A percentile compares a stretch with the other conserved stretches of the same genome.
Evolutionary conservation across 257 asterid species (phyloP).

Genomic region (Nicotiana tabacum): DNA sequence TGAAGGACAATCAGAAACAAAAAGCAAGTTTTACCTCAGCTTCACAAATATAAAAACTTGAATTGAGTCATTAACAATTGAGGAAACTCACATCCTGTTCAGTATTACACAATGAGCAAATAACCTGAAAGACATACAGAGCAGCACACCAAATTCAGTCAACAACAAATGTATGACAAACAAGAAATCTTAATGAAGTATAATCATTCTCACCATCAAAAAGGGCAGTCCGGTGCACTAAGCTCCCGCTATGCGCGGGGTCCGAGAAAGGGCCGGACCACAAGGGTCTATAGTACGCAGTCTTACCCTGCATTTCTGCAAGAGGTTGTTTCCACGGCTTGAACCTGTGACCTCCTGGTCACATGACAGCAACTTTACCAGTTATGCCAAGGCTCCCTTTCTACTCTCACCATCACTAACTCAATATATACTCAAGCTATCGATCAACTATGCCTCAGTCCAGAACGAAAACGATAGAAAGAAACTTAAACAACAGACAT

Average conservation of each 20-base stretch:
- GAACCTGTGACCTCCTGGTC: too few relatives aligned
- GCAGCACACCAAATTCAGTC: neutral
- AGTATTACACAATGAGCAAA: constrained; percentile 47
- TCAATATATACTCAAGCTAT: neutral
- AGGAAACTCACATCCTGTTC: constrained; percentile 56
- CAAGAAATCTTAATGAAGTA: neutral
- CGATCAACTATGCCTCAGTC: neutral
- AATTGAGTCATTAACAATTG: neutral
- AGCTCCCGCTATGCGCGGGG: too few relatives aligned
- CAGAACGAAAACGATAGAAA: neutral
- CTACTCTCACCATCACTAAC: neutral
- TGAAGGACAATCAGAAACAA: constrained; percentile 6
- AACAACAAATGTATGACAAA: neutral
- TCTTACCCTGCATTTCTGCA: too few relatives aligned
- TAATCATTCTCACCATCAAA: neutral
- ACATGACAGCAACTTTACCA: too few relatives aligned
- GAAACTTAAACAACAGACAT: neutral
- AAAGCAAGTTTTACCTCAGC: neutral
- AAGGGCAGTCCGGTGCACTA: too few relatives aligned
- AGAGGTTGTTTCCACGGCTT: too few relatives aligned
- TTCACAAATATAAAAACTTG: neutral
- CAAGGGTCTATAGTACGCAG: too few relatives aligned
- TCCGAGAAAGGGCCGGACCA: too few relatives aligned
- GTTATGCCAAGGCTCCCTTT: too few relatives aligned
- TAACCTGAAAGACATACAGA: constrained; percentile 36